Base-by-base conservation (phyloP, 2,329 filamentous ascomycete species). In the Pyrenophora graminea region DNA sequence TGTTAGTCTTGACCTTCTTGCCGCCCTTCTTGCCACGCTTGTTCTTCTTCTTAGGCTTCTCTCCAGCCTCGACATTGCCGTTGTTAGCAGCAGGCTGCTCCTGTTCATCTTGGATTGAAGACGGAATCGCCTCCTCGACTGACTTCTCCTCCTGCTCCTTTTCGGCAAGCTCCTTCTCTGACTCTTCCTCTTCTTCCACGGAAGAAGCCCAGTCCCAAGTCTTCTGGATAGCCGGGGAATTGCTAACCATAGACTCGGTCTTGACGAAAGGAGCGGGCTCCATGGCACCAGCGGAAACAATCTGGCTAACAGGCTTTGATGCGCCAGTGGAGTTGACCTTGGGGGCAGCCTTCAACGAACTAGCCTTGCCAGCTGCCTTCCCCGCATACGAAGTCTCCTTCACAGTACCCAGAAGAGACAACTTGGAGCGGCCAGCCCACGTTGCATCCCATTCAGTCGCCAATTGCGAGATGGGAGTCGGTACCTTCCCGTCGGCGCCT, bases 21-120 rank as follows among this genome's bases (percentile, higher is more conserved):
- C 39, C 32, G 13, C 31, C 39, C 7, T 48, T 31, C 31, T 41
- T 48, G 10, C 37, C 19, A 23, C 37, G 36, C 10, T 47, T 47
- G 3, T 6, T 7, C 27, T 33, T 33, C 27, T 17, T 33, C 19
- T 40, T 47, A 5, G 19, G 17, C 45, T 39, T 33, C 3, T 38
- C 4, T 0, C n/a, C 40, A 13, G 9, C 6, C 4, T 18, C 31
- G 4, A 25, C 6, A 7, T 34, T 17, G 4, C 30, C 6, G 7
- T 19, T 15, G 30, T 2, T 41, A 18, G 15, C 15, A 12, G 21
- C 30, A 13, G n/a, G 13, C 30, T 7, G 0, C 17, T 27, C 21
- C 5, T 18, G 13, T 27, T n/a, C 21, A 13, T 44, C n/a, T 3
- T 12, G 31, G 23, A 13, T 17, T 17, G 23, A 7, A 40, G 6